Percentiles rank a stretch among this genome's conserved stretches.
phyloP scores from a whole-genome alignment of 23 red algal genomes.

The Pyropia haitanensis region DNA sequence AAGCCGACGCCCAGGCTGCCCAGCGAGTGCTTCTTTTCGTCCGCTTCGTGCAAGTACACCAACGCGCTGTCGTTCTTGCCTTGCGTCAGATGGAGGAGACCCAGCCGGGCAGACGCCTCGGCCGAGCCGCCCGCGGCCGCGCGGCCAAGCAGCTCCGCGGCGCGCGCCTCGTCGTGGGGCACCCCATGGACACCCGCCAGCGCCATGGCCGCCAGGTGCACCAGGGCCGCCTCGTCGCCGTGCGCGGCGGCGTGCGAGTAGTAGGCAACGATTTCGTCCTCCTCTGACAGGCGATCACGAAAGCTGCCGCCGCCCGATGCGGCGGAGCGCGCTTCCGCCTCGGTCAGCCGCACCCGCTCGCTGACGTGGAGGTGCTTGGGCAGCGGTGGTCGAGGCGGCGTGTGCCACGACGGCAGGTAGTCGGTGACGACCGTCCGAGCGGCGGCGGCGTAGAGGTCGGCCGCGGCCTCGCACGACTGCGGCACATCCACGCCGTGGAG shows the following conservation, averaged over 20 bases:
- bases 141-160: constrained; percentile 24
- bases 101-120: constrained; percentile 42
- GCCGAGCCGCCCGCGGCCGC: constrained; percentile 31
- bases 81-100: constrained; percentile 37
- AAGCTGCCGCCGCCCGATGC: neutral
- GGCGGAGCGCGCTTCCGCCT: constrained; percentile 3
- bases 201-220: constrained; percentile 37
- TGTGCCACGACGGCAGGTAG: constrained; percentile 26
- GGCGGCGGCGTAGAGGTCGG: constrained; percentile 17
- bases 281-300: constrained; percentile 2
- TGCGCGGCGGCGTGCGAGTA: constrained; percentile 45
- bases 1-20: constrained; percentile 37
- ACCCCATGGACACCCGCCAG: constrained; percentile 22
- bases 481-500: constrained; percentile 10
- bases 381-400: constrained; percentile 28
- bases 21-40: constrained; percentile 1
- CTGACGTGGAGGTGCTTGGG: constrained; percentile 3
- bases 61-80: constrained; percentile 32
- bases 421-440: constrained; percentile 38
- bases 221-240: constrained; percentile 23
- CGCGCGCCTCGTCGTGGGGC: constrained; percentile 10
- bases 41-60: constrained; percentile 27
- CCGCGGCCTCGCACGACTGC: constrained; percentile 24
- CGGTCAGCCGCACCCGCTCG: constrained; percentile 12
- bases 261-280: constrained; percentile 58